phyloP scores from a whole-genome alignment of 1,139 yeast species.

The Trichomonascaceae sp. region DNA sequence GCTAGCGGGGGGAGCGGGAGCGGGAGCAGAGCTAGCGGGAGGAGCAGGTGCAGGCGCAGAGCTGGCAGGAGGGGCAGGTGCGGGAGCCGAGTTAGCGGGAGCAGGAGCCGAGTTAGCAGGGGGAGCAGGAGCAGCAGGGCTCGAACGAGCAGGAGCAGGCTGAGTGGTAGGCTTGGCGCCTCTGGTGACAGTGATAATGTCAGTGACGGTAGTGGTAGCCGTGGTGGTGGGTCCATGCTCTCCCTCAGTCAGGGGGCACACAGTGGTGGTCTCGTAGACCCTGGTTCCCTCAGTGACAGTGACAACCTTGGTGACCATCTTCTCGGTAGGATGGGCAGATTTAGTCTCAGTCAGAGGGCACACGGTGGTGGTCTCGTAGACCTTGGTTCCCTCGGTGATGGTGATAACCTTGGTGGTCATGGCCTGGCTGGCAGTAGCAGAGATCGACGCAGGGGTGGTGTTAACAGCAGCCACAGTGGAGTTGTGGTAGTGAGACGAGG shows the following conservation, averaged over 20 bases:
- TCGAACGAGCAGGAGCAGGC: conserved; percentile 1
- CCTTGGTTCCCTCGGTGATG: conserved; percentile 1
- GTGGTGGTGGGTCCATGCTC: neutral
- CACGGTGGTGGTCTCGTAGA: conserved; percentile 2
- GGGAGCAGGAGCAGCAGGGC: conserved; percentile 3
- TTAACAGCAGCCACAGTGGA: conserved; percentile 1
- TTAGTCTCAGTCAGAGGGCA: conserved; percentile 3
- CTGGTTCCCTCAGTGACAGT: conserved; percentile 8
- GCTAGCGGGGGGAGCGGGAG: conserved; percentile 1
- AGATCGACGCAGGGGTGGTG: conserved; percentile 1
- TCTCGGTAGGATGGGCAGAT: conserved; percentile 5
- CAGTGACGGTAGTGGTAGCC: conserved; percentile 2
- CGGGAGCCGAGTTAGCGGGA: conserved; percentile 1
- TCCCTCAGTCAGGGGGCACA: conserved; percentile 11
- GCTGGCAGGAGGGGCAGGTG: conserved; percentile 1
- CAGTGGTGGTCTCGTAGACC: conserved; percentile 10
- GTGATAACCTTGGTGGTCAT: conserved; percentile 1
- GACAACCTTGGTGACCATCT: conserved; percentile 8
- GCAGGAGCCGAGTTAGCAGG: conserved; percentile 1
- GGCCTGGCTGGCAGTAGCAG: conserved; percentile 1
- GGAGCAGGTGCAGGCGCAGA: conserved; percentile 1
- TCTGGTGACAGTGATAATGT: conserved; percentile 4
- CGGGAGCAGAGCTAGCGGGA: neutral
- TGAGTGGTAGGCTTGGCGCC: conserved; percentile 3
- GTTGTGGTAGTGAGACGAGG: conserved; percentile 1